These are phyloP conservation scores for Areca catechu DNA, from an alignment of 176 grass and related monocot genomes.

Conservation along the genomic window DNA sequence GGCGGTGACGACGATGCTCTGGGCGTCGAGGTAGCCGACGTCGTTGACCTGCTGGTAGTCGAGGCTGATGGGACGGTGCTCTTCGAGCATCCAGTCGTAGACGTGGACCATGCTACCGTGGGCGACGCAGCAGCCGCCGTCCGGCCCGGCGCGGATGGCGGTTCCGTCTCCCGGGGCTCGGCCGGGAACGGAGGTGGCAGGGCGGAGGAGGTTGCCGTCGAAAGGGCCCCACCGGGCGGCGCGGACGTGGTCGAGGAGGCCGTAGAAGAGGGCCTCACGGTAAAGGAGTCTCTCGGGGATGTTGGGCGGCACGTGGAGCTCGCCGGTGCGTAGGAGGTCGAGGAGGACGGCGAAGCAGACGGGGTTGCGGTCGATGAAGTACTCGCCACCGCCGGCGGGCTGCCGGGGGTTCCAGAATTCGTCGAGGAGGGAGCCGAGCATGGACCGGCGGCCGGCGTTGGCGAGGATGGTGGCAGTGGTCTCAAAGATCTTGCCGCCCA, in stretches of 20 bases:
- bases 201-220: conserved; percentile 58
- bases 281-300: conserved; percentile 76
- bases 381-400: conserved; percentile 18
- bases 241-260: conserved; percentile 73
- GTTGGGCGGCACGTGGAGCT: conserved; percentile 57
- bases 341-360: conserved; percentile 81
- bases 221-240: conserved; percentile 66
- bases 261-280: conserved; percentile 83
- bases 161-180: conserved; percentile 83
- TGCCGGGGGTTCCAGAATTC: conserved; percentile 51
- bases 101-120: conserved; percentile 83
- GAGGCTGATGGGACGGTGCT: conserved; percentile 56
- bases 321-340: conserved; percentile 80
- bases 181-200: conserved; percentile 44
- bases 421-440: conserved; percentile 35
- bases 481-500: conserved; percentile 16
- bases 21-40: conserved; percentile 58
- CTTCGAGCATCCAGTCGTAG: conserved; percentile 96
- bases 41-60: conserved; percentile 86
- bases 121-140: conserved; percentile 91
- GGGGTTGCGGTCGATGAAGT: conserved; percentile 93
- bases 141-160: conserved; percentile 67
- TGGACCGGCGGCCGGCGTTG: conserved; percentile 1
- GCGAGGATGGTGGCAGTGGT: conserved; percentile 6
- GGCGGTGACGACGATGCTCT: conserved; percentile 56